Percentiles rank a stretch among this genome's conserved stretches.
Conservation (phyloP, 2,329 filamentous ascomycete species). For the Seiridium unicorne region DNA sequence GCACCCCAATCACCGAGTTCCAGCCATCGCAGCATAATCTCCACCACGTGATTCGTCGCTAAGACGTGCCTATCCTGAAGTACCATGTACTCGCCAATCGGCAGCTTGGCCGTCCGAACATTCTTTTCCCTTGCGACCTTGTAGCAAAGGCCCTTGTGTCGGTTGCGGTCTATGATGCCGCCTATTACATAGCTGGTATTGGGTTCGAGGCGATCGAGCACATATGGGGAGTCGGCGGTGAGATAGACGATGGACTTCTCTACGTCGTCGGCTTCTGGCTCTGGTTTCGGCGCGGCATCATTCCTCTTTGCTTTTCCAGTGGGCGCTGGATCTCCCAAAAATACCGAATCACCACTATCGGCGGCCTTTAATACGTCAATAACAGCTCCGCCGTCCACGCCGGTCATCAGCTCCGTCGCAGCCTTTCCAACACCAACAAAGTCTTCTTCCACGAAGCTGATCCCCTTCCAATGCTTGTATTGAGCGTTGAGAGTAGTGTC, state of each 20-base stretch:
- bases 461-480: conserved; percentile 76
- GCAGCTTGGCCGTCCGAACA: conserved; percentile 84
- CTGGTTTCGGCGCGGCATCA: conserved; percentile 15
- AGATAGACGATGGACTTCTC: conserved; percentile 72
- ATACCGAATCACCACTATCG: conserved; percentile 28
- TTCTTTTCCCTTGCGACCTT: conserved; percentile 71
- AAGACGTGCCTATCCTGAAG: conserved; percentile 86
- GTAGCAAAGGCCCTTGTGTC: conserved; percentile 93
- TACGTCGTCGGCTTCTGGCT: conserved; percentile 27
- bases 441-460: conserved; percentile 71
- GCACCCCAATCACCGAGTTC: conserved; percentile 88
- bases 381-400: conserved; percentile 52
- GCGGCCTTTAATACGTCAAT: conserved; percentile 54
- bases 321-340: conserved; percentile 25
- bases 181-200: conserved; percentile 92
- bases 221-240: conserved; percentile 86
- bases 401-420: conserved; percentile 67
- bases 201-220: conserved; percentile 77
- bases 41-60: conserved; percentile 92
- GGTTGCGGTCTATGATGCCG: conserved; percentile 92
- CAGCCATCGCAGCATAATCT: conserved; percentile 94
- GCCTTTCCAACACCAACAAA: conserved; percentile 68
- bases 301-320: conserved; percentile 32
- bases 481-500: conserved; percentile 70
- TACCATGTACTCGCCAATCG: conserved; percentile 92